phyloP scores from a whole-genome alignment of 148 eudicot genomes.

The Camellia lanceoleosa region DNA sequence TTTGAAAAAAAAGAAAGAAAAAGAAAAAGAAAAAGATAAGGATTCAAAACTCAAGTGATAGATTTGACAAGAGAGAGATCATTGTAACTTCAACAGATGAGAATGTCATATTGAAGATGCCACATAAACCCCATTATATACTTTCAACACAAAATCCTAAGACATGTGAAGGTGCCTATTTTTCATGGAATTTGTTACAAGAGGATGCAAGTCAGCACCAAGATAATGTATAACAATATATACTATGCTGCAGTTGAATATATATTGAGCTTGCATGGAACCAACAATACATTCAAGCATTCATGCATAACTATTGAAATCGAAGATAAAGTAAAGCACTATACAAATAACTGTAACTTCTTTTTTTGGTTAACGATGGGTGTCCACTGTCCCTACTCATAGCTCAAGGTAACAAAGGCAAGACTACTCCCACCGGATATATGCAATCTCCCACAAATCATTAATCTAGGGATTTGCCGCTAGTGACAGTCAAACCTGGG shows the following conservation, averaged over 20 bases:
- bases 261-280: neutral
- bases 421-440: too few species aligned
- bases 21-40: neutral
- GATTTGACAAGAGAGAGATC: neutral
- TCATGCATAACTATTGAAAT: neutral
- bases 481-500: too few species aligned
- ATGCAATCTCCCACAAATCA: too few species aligned
- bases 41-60: neutral
- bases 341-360: neutral
- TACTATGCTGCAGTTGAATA: neutral
- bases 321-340: neutral
- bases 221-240: neutral
- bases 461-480: too few species aligned
- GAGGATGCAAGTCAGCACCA: neutral
- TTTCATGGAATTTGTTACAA: too few species aligned
- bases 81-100: neutral
- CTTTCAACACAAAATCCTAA: neutral
- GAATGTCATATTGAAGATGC: neutral
- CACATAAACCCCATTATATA: neutral
- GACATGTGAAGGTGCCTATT: neutral
- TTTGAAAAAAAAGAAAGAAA: too few species aligned
- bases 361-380: too few species aligned
- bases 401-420: too few species aligned
- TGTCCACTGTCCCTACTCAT: too few species aligned
- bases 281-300: neutral